phyloP scores from a whole-genome alignment of 225 moss, liverwort and hornwort genomes.

The Takakia lepidozioides region DNA sequence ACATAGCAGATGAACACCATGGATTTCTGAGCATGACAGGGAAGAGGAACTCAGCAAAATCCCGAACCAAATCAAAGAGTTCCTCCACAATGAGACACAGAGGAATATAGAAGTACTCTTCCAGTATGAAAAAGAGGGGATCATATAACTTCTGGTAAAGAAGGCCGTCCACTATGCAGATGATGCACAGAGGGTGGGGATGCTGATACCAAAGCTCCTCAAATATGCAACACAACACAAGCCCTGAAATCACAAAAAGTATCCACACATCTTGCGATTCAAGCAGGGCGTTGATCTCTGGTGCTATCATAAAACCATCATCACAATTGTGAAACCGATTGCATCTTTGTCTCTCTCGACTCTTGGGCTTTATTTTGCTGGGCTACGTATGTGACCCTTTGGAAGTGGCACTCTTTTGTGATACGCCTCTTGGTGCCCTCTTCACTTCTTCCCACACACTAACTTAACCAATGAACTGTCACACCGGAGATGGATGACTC shows the following conservation, averaged over 20 bases:
- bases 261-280: constrained; percentile 47
- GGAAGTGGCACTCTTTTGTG: no score
- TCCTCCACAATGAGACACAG: constrained; percentile 65
- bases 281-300: constrained; percentile 16
- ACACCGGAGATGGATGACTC: no score
- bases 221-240: constrained; percentile 39
- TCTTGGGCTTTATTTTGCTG: no score
- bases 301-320: constrained; percentile 9
- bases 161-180: constrained; percentile 79
- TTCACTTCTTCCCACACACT: no score
- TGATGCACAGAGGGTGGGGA: constrained; percentile 62
- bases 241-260: constrained; percentile 22
- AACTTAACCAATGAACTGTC: no score
- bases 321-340: no score
- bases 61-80: constrained; percentile 38
- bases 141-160: constrained; percentile 79
- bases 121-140: constrained; percentile 58
- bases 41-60: constrained; percentile 23
- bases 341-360: no score
- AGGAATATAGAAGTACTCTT: constrained; percentile 76
- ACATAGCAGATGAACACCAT: not conserved
- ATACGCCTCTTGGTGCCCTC: no score
- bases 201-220: constrained; percentile 81
- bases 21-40: constrained; percentile 17
- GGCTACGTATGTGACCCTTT: no score